A percentile compares a stretch with the other conserved stretches of the same genome.
phyloP scores from a whole-genome alignment of 1,284 basidiomycete species.

The Ganoderma leucocontextum region DNA sequence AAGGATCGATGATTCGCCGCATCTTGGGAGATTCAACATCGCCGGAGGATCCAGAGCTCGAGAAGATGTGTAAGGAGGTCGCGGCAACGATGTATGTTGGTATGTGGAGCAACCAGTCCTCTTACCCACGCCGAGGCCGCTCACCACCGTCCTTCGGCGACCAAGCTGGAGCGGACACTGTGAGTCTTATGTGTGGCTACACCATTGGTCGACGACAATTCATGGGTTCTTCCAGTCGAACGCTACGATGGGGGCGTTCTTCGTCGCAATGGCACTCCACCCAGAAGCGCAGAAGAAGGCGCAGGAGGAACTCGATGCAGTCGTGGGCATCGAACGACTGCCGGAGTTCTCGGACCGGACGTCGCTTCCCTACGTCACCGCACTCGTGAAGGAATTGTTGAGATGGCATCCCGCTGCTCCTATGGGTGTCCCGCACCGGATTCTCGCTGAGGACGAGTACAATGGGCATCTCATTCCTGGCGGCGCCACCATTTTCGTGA shows the following conservation, averaged over 20 bases:
- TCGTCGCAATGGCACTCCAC: conserved; percentile 42
- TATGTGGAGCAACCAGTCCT: conserved; percentile 1
- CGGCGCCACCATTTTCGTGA: conserved; percentile 21
- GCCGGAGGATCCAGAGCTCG: conserved; percentile 13
- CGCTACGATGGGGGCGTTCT: conserved; percentile 29
- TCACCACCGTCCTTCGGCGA: background rate
- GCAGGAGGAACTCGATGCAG: conserved; percentile 43
- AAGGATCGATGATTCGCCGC: conserved; percentile 18
- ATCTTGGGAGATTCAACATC: conserved; percentile 6
- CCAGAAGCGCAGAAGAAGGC: conserved; percentile 42
- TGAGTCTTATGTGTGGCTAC: background rate
- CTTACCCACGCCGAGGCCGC: background rate
- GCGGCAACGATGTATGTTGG: conserved; percentile 29
- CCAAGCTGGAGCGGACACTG: conserved; percentile 29
- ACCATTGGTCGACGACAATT: no score
- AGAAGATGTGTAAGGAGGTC: conserved; percentile 10
- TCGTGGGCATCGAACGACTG: conserved; percentile 40
- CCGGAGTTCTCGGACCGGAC: conserved; percentile 42
- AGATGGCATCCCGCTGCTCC: conserved; percentile 40
- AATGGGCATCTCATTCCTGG: conserved; percentile 24
- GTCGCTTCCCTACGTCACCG: conserved; percentile 42
- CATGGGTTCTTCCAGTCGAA: conserved; percentile 18
- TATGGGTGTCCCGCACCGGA: conserved; percentile 28
- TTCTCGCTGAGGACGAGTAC: conserved; percentile 26
- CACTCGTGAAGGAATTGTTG: conserved; percentile 43